Base-by-base conservation (phyloP, 1,284 basidiomycete species). In the Microbotryum saponariae region DNA sequence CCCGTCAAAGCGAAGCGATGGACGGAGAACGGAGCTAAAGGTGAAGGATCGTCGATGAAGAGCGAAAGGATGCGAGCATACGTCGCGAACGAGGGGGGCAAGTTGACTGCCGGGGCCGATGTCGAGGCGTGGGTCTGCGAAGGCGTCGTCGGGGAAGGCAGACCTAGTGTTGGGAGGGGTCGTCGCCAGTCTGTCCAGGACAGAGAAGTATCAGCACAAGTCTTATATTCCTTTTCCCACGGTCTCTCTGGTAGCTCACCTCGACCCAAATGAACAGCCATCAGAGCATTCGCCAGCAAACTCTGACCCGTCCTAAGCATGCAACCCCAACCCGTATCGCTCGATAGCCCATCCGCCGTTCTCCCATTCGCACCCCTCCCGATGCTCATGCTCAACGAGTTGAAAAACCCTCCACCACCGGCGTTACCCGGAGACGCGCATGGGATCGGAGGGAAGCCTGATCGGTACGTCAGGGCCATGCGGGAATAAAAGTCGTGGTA, bases 301-400 rank as follows among this genome's bases (percentile, higher is more conserved):
- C 88, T 89, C 77, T 97, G 94, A 0, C 92, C 93, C 0, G 94
- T 97, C 27, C 94, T 78, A 31, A 97, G 76, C 94, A 98, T 97
- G 76, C 94, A 98, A 0, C 94, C 94, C 94, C 94, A 98, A 0
- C 94, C 94, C 0, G 90, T 81, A 78, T 98, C 94, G 68, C 83
- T 89, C n/a, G 86, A 90, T 82, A 91, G 86, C 0, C 87, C 87
- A 70, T 85, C 86, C 72, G 89, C 73, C 21, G 58, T 62, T 68
- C 58, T 23, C 44, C 81, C 82, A 1, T 80, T 74, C 33, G 53
- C 78, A 81, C 73, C 58, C 73, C 77, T 75, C 55, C 73, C 74
- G 50, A 71, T 77, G 77, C 58, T 81, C 77, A 65, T 75, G 33
- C 68, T 69, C 29, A 72, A 60, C 37, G 62, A 65, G n/a, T 60